phyloP scores from a whole-genome alignment of 139 green algal genomes.

The Penium margaritaceum region DNA sequence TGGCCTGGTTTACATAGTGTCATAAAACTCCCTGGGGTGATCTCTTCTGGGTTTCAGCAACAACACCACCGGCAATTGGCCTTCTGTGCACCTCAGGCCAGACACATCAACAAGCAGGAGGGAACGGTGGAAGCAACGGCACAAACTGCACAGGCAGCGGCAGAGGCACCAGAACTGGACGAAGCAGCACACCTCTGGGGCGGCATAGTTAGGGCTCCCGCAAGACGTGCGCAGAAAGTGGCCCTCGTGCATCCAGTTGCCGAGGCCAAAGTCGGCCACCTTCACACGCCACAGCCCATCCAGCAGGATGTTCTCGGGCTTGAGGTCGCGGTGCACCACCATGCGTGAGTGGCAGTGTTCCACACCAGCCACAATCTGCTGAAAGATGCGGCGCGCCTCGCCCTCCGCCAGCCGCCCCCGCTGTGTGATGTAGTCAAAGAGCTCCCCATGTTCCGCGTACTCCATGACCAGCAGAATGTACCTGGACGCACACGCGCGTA shows the following conservation, averaged over 20 bases:
- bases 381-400: constrained; percentile 94
- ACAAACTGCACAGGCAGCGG: too few species aligned
- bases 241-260: constrained; percentile 93
- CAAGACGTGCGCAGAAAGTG: constrained; percentile 97
- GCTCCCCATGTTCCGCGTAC: constrained; percentile 72
- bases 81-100: too few species aligned
- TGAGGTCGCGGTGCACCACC: constrained; percentile 79
- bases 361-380: constrained; percentile 81
- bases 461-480: constrained; percentile 45
- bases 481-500: too few species aligned
- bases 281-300: constrained; percentile 79
- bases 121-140: too few species aligned
- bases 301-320: constrained; percentile 96
- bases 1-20: too few species aligned
- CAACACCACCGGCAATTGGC: too few species aligned
- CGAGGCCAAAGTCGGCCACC: constrained; percentile 92
- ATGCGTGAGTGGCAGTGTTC: constrained; percentile 95
- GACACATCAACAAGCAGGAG: too few species aligned
- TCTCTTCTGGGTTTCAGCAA: too few species aligned
- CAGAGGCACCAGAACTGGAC: too few species aligned
- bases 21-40: too few species aligned
- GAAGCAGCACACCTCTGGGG: constrained; percentile 86
- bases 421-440: constrained; percentile 99
- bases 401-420: constrained; percentile 90
- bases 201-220: constrained; percentile 94